phyloP scores from a whole-genome alignment of 495 filamentous ascomycete species.

The Talaromyces wortmannii region DNA sequence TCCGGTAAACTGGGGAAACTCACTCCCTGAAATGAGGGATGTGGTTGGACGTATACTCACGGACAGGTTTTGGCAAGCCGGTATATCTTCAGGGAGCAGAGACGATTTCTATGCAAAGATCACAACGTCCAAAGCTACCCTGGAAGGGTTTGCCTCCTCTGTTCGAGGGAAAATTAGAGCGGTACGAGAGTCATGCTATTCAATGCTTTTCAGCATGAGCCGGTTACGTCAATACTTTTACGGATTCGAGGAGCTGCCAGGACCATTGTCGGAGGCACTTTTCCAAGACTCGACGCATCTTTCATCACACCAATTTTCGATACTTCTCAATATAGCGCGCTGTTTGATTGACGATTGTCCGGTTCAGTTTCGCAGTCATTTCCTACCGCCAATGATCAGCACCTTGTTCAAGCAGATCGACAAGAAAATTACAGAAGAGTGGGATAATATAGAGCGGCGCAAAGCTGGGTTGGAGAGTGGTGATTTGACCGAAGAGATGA shows the following conservation, averaged over 20 bases:
- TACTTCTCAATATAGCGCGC: constrained; percentile 77
- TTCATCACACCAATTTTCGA: constrained; percentile 88
- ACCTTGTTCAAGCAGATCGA: constrained; percentile 82
- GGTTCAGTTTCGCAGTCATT: constrained; percentile 63
- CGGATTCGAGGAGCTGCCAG: constrained; percentile 75
- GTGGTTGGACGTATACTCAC: constrained; percentile 80
- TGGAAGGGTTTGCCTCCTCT: constrained; percentile 91
- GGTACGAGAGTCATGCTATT: constrained; percentile 87
- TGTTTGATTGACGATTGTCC: constrained; percentile 90
- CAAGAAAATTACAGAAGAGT: constrained; percentile 76
- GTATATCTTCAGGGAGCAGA: constrained; percentile 88
- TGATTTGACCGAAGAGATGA: constrained; percentile 90
- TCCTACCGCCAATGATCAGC: constrained; percentile 79
- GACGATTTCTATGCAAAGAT: constrained; percentile 96
- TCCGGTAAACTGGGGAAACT: constrained; percentile 68
- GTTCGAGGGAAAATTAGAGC: constrained; percentile 82
- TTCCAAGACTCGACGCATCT: constrained; percentile 78
- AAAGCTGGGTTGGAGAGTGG: constrained; percentile 57
- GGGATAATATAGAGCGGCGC: constrained; percentile 61
- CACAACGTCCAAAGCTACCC: constrained; percentile 74
- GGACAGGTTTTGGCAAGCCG: constrained; percentile 97
- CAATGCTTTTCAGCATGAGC: constrained; percentile 90
- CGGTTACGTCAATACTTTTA: constrained; percentile 84
- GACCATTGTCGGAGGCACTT: constrained; percentile 74
- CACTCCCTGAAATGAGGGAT: constrained; percentile 70